These are phyloP conservation scores for Albophoma yamanashiensis DNA, from an alignment of 2,329 filamentous ascomycete species.

Conservation along the genomic window DNA sequence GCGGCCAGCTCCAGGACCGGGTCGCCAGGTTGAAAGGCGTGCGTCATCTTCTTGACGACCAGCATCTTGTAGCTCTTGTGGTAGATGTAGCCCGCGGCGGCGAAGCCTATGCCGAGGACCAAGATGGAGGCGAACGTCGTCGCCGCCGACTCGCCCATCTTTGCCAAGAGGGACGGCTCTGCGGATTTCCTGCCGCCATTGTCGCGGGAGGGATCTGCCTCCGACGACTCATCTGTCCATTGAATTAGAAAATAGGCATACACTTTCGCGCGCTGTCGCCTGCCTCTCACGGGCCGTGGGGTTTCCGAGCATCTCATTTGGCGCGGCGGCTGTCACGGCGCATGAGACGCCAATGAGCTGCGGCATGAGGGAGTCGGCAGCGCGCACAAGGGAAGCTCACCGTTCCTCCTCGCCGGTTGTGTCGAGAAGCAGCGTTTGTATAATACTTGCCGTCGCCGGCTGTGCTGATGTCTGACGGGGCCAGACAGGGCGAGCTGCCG, in stretches of 20 bases:
- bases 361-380: not conserved
- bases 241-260: not conserved
- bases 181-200: not conserved
- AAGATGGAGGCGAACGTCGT: constrained; percentile 68
- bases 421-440: constrained; percentile 1
- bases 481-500: not conserved
- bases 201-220: not conserved
- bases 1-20: constrained; percentile 76
- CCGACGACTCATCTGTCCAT: not conserved
- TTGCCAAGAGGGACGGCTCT: constrained; percentile 34
- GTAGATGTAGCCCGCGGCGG: constrained; percentile 62
- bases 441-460: not conserved
- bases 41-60: constrained; percentile 85
- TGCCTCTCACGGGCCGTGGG: not conserved
- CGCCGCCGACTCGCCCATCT: constrained; percentile 64
- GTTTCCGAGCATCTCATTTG: not conserved
- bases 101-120: constrained; percentile 56
- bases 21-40: constrained; percentile 86
- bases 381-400: not conserved
- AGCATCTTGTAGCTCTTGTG: constrained; percentile 81
- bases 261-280: not conserved
- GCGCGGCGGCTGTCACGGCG: not conserved
- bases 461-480: not conserved
- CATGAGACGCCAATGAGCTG: not conserved
- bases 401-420: not conserved